Evolutionary conservation across 176 grass and related monocot genomes (phyloP), one percentile per base, ranked within the genome.

Genomic region (barley (Hordeum vulgare)): DNA sequence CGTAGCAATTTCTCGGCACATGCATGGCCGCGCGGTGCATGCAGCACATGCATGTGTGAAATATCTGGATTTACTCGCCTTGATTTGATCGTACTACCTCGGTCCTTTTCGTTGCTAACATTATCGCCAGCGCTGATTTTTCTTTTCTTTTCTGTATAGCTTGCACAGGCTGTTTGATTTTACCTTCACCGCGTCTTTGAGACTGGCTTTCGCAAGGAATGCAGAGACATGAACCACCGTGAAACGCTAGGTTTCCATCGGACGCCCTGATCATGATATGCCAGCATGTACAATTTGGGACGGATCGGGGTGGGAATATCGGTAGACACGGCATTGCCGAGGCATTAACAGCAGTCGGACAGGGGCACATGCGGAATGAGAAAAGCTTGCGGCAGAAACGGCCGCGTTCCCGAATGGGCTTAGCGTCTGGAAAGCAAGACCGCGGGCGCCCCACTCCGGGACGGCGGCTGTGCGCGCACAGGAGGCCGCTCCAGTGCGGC

Each of bases 381-480:
- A 66, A 68, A 37, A 68, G 20, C 36, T 53, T 40, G 71, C 51
- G 41, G 11, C 61, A 71, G 40, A n/a, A 20, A 70, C 87, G 81
- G 87, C 12, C 18, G 71, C 78, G 12, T 70, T 24, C 79, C 72
- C 74, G 83, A 86, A 71, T 47, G 58, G 53, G 75, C 14, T 80
- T 18, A 17, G 41, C 84, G 59, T 28, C 21, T 35, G 66, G 84
- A 90, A 90, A 90, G 88, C 67, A 61, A 83, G 9, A 57, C 18
- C 49, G 39, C 9, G 28, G 3, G 3, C 67, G 9, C 74, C 39
- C 74, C 47, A 24, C 27, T 79, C 82, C 75, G 73, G 83, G 86
- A n/a, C 61, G 53, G 17, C 37, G 26, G 77, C 82, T 85, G 87
- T 89, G 82, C 78, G 78, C 54, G 64, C 78, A 86, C 83, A 89